phyloP scores from a whole-genome alignment of 176 grass and related monocot genomes.

The Zea luxurians region DNA sequence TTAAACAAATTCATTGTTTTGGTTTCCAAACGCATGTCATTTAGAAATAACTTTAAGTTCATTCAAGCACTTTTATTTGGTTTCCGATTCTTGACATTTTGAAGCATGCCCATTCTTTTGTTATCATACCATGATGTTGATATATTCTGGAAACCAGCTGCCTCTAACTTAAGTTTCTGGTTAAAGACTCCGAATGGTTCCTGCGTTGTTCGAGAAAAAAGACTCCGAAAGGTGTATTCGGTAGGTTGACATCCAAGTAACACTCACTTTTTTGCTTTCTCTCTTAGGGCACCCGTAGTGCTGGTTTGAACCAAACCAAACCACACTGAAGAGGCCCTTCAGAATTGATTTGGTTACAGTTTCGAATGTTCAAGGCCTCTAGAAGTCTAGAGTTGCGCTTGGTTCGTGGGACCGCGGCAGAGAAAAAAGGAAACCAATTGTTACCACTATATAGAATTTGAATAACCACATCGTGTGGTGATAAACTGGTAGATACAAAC shows the following conservation, averaged over 20 bases:
- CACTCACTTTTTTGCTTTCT: background rate
- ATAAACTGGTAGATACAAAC: slow-evolving; percentile 49
- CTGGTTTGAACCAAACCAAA: background rate
- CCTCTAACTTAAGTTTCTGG: background rate
- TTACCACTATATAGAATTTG: background rate
- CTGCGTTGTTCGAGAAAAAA: too few species aligned
- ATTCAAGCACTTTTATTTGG: background rate
- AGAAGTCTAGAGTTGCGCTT: background rate
- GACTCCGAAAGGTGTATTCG: background rate
- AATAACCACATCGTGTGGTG: background rate
- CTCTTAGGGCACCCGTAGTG: background rate
- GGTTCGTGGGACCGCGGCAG: background rate
- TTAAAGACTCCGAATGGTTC: too few species aligned
- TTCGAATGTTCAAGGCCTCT: background rate
- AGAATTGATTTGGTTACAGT: background rate
- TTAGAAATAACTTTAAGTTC: background rate
- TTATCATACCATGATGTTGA: background rate
- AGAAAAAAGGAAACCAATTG: background rate
- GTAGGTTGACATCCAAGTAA: background rate
- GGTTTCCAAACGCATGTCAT: background rate
- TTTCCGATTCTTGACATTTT: background rate
- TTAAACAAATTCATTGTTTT: background rate
- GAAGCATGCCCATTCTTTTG: background rate
- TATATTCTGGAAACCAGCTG: background rate
- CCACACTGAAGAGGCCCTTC: background rate